Evolutionary conservation across 2,329 filamentous ascomycete genomes (phyloP).

Genomic region (Knoxdaviesia capensis): DNA sequence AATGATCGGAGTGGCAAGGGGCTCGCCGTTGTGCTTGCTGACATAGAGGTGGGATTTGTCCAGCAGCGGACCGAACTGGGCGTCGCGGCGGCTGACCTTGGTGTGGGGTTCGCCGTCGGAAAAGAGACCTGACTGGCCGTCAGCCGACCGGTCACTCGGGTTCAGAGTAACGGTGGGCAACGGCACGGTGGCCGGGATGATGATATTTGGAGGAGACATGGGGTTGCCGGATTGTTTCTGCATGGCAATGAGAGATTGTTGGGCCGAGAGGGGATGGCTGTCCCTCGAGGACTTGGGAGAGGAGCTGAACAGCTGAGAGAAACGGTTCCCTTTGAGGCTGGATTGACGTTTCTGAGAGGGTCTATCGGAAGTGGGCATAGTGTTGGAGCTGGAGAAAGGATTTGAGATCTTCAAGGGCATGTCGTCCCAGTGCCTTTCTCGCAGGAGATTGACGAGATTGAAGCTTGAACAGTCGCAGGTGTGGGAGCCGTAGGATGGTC

Average conservation of each 20-base stretch:
- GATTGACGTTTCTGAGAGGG: slow-evolving; percentile 35
- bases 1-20: slow-evolving; percentile 66
- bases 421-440: slow-evolving; percentile 7
- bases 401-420: slow-evolving; percentile 41
- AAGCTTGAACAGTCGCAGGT: no score
- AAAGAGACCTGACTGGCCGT: no score
- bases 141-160: no score
- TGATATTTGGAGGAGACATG: no score
- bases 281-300: slow-evolving; percentile 40
- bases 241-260: slow-evolving; percentile 47
- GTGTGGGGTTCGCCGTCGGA: no score
- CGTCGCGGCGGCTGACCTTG: slow-evolving; percentile 25
- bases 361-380: slow-evolving; percentile 25
- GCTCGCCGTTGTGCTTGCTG: slow-evolving; percentile 66
- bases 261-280: slow-evolving; percentile 43
- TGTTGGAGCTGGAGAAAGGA: slow-evolving; percentile 31
- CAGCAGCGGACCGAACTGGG: slow-evolving; percentile 76
- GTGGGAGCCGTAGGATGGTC: no score
- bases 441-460: no score
- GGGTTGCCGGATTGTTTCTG: slow-evolving; percentile 14
- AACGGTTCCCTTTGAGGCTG: slow-evolving; percentile 50
- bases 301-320: slow-evolving; percentile 66
- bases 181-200: no score
- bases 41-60: slow-evolving; percentile 71
- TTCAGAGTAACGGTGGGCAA: no score